phyloP scores from a whole-genome alignment of 305 asterid genomes.

The Salvia sclarea region DNA sequence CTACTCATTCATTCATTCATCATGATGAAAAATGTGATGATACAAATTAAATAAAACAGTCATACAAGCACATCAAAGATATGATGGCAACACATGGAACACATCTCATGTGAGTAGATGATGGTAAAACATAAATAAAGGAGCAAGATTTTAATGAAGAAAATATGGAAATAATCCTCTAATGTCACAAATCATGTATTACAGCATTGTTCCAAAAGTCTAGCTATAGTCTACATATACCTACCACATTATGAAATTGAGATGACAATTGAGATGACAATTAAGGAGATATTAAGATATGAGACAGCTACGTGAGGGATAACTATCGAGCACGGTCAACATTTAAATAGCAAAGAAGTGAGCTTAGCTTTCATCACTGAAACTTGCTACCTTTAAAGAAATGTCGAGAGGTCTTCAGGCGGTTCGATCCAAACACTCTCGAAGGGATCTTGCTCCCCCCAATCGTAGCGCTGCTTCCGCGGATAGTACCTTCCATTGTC shows the following conservation, averaged over 20 bases:
- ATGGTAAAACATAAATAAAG: neutral
- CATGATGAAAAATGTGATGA: neutral
- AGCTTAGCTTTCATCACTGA: constrained; percentile 28
- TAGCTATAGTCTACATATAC: constrained; percentile 26
- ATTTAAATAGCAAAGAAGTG: constrained; percentile 19
- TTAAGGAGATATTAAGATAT: constrained; percentile 16
- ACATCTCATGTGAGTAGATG: neutral
- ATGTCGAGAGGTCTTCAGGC: constrained; percentile 63
- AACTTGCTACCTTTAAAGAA: constrained; percentile 38
- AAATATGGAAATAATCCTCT: neutral
- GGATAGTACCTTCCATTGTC: constrained; percentile 68
- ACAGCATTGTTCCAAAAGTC: constrained; percentile 28
- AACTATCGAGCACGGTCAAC: neutral
- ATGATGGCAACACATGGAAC: neutral
- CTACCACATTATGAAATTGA: constrained; percentile 11
- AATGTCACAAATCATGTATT: constrained; percentile 29
- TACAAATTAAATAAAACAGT: neutral
- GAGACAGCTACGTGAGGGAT: constrained; percentile 14
- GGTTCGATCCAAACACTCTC: constrained; percentile 89
- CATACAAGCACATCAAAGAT: neutral
- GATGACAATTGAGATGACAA: neutral
- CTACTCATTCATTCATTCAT: neutral
- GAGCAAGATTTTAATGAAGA: neutral
- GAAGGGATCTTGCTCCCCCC: constrained; percentile 76
- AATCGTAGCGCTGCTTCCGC: constrained; percentile 61